A percentile compares a stretch with the other conserved stretches of the same genome.
Conservation (phyloP, 495 filamentous ascomycete genomes). For the Xylaria telfairii region DNA sequence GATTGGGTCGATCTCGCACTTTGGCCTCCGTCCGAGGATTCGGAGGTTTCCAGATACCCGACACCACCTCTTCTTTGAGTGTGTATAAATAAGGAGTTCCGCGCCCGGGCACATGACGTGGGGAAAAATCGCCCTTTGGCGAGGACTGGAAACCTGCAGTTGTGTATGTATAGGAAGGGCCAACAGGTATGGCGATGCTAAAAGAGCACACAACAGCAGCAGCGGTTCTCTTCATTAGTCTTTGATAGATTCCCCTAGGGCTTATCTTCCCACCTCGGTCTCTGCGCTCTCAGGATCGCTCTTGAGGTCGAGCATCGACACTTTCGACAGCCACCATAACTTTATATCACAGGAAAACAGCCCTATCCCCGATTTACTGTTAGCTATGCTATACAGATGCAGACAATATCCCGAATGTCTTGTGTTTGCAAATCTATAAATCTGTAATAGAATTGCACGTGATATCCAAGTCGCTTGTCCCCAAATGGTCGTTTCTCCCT, state of each 20-base stretch:
- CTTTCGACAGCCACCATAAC: constrained; percentile 37
- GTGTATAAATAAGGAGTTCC: constrained; percentile 27
- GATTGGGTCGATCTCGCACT: not conserved
- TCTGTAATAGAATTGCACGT: not conserved
- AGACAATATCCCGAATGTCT: not conserved
- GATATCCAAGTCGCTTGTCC: not conserved
- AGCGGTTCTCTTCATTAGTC: constrained; percentile 32
- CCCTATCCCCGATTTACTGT: not conserved
- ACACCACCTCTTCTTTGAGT: constrained; percentile 16
- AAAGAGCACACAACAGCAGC: constrained; percentile 35
- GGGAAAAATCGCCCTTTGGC: constrained; percentile 24
- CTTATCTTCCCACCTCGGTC: constrained; percentile 33
- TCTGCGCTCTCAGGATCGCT: constrained; percentile 35
- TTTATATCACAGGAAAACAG: constrained; percentile 36
- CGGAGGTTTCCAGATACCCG: constrained; percentile 8
- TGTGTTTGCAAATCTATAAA: not conserved
- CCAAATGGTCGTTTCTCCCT: not conserved
- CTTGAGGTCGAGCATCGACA: constrained; percentile 33
- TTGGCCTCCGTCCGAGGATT: not conserved
- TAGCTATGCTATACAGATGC: constrained; percentile 1
- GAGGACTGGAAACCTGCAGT: constrained; percentile 28
- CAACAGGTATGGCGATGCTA: constrained; percentile 31
- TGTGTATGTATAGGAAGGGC: constrained; percentile 44
- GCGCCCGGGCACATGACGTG: constrained; percentile 12
- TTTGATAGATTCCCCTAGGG: constrained; percentile 48